Evolutionary conservation across 2,329 filamentous ascomycete genomes (phyloP).

Genomic region (Metarhizium rileyi): DNA sequence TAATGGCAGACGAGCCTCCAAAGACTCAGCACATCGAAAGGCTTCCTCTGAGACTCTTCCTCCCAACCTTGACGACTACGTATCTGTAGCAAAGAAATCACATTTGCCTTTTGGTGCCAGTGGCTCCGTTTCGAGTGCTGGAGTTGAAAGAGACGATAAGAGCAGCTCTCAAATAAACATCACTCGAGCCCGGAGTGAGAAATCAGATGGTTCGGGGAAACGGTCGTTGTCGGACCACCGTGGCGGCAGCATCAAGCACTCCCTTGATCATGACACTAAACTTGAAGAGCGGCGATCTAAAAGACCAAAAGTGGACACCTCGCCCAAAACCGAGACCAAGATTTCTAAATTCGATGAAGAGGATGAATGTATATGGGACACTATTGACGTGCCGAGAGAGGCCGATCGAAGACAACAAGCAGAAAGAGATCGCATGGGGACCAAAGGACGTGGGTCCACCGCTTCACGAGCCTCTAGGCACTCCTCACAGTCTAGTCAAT

Average conservation of each 20-base stretch:
- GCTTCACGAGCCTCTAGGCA: constrained; percentile 17
- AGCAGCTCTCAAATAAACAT: not conserved
- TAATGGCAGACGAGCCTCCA: not conserved
- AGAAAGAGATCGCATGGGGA: not conserved
- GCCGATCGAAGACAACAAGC: constrained; percentile 5
- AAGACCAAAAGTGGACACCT: not conserved
- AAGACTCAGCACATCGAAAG: not conserved
- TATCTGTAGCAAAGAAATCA: not conserved
- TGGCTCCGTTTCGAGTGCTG: not conserved
- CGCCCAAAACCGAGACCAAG: constrained; percentile 12
- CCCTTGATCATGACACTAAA: not conserved
- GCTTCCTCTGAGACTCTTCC: not conserved
- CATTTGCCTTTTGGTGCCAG: not conserved
- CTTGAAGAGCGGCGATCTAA: not conserved
- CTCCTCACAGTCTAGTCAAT: constrained; percentile 22
- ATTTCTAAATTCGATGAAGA: constrained; percentile 19
- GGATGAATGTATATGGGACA: constrained; percentile 11
- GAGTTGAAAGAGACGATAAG: not conserved
- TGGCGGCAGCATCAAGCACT: constrained; percentile 2
- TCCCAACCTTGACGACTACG: not conserved
- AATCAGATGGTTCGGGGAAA: not conserved
- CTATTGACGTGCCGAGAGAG: constrained; percentile 6
- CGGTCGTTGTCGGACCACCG: constrained; percentile 1
- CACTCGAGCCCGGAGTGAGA: not conserved
- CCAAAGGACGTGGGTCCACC: constrained; percentile 11